Evolutionary conservation across 805 yeast species (phyloP), one percentile per base, ranked within the genome.

Genomic region (Lachancea sp.): DNA sequence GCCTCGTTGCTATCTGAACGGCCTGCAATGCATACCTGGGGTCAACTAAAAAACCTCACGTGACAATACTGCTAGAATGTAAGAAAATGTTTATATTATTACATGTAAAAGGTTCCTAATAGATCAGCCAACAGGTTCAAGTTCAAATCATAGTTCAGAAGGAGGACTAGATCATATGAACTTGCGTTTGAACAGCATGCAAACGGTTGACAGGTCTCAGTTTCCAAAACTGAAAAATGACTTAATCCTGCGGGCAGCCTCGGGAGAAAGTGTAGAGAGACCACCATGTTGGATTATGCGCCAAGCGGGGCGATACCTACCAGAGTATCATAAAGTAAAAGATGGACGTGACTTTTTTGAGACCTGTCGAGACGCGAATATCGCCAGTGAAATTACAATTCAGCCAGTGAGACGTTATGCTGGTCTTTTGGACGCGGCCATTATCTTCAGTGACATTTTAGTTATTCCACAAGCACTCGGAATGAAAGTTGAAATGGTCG

Each of bases 401-500:
- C 98, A 92, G 67, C 98, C 98, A 4, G 76, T 92, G 41, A 86
- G 81, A 41, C 95, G 85, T 54, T 92, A 77, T 57, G 80, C 81
- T 42, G 97, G 96, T 0, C 70, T 89, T 40, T 74, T 90, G 36
- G 98, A 92, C 58, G 97, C 97, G 4, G 98, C 98, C 4, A 92
- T 92, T 51, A 92, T 92, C 43, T 92, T 92, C 68, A 80, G 89
- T 59, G 98, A 92, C 61, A 92, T 92, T 52, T 70, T 92, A 44
- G 98, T 92, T 28, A 83, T 92, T 40, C 98, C 98, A 2, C 97
- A 92, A 66, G 98, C 97, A 9, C 81, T 92, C 88, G 98, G 98
- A 11, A 85, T 89, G 83, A 80, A 76, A 40, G 96, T 92, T 30
- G 80, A 83, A 58, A 90, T 92, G 95, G 68, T 86, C 31, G 97